Conservation (phyloP, 1,284 basidiomycete genomes). For the Golubevia sp. region DNA sequence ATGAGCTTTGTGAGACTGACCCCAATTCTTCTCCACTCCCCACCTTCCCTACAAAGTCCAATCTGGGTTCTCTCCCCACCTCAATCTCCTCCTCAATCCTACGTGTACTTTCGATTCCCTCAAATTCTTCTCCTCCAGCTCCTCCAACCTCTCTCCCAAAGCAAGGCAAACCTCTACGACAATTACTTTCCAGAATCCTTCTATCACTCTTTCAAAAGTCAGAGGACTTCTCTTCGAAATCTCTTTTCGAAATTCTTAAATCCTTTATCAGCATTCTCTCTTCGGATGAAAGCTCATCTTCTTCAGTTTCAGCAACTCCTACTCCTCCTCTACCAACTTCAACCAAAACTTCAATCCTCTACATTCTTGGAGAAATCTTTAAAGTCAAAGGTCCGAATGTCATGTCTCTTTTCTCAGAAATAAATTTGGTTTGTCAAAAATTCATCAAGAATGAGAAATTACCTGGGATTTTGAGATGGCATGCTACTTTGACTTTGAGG, state of each 20-base stretch:
- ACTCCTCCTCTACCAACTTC: slow-evolving; percentile 33
- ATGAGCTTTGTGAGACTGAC: too few species aligned
- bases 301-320: not conserved
- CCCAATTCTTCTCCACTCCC: too few species aligned
- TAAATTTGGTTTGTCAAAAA: slow-evolving; percentile 59
- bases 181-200: slow-evolving; percentile 78
- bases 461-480: slow-evolving; percentile 75
- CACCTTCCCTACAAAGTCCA: too few species aligned
- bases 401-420: slow-evolving; percentile 92
- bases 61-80: too few species aligned
- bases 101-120: too few species aligned
- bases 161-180: slow-evolving; percentile 83
- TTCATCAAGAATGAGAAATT: slow-evolving; percentile 25
- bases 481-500: slow-evolving; percentile 76
- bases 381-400: slow-evolving; percentile 77
- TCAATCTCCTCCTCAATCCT: too few species aligned
- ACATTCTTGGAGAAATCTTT: slow-evolving; percentile 86
- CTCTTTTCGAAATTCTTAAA: slow-evolving; percentile 83
- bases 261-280: slow-evolving; percentile 28
- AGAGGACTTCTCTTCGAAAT: slow-evolving; percentile 74
- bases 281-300: slow-evolving; percentile 18
- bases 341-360: slow-evolving; percentile 74
- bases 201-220: slow-evolving; percentile 77
- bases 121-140: slow-evolving; percentile 4
- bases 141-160: slow-evolving; percentile 19